Percentiles rank a stretch among this genome's conserved stretches.
phyloP scores from a whole-genome alignment of 129 eudicot genomes.

The carrot (Daucus carota) region DNA sequence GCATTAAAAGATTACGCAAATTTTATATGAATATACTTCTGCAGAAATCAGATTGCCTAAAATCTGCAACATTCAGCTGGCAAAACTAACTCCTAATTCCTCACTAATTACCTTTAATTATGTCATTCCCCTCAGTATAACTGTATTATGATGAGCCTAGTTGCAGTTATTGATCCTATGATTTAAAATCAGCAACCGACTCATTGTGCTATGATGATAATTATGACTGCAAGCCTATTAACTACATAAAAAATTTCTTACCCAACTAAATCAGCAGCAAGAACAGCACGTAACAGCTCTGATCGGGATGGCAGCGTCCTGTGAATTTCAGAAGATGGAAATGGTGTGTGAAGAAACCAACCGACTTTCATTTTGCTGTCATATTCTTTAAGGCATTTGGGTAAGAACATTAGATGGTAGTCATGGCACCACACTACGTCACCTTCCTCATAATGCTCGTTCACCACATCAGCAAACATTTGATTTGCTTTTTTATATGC shows the following conservation, averaged over 20 bases:
- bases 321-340: slow-evolving; percentile 95
- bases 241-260: slow-evolving; percentile 15
- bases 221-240: background rate
- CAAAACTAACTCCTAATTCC: background rate
- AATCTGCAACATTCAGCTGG: background rate
- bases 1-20: background rate
- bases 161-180: background rate
- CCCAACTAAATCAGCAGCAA: slow-evolving; percentile 98
- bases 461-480: slow-evolving; percentile 95
- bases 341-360: slow-evolving; percentile 96
- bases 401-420: slow-evolving; percentile 96
- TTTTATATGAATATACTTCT: background rate
- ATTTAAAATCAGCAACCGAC: background rate
- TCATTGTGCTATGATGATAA: background rate
- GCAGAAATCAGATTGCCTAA: background rate
- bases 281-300: slow-evolving; percentile 83
- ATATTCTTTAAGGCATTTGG: slow-evolving; percentile 64
- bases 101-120: background rate
- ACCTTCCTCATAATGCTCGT: slow-evolving; percentile 80
- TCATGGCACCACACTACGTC: slow-evolving; percentile 99
- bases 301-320: slow-evolving; percentile 94
- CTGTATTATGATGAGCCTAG: background rate
- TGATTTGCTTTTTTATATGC: slow-evolving; percentile 93
- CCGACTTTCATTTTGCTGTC: slow-evolving; percentile 94
- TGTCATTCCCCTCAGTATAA: background rate